A percentile compares a stretch with the other conserved stretches of the same genome.
phyloP scores from a whole-genome alignment of 352 stramenopile species.

The Pythium aquatile region DNA sequence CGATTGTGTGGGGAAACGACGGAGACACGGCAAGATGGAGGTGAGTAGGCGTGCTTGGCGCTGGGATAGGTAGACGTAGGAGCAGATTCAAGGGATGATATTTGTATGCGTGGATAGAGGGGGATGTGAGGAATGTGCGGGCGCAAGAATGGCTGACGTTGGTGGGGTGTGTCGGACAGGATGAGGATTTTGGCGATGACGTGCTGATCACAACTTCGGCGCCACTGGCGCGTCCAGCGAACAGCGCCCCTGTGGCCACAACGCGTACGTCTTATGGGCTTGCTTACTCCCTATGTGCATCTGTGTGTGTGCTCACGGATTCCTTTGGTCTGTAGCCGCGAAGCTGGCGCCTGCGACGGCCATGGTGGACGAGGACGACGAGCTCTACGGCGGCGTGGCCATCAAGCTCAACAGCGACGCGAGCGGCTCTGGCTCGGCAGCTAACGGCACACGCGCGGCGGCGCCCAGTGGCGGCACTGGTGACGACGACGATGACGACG shows the following conservation, averaged over 20 bases:
- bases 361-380: conserved; percentile 60
- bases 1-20: not conserved
- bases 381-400: conserved; percentile 77
- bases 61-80: not conserved
- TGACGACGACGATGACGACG: conserved; percentile 75
- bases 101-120: not conserved
- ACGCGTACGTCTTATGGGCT: not conserved
- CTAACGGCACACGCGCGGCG: not conserved
- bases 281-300: not conserved
- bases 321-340: conserved; percentile 5
- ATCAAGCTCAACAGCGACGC: conserved; percentile 54
- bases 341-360: conserved; percentile 11
- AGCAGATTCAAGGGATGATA: not conserved
- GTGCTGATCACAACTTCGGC: conserved; percentile 47
- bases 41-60: not conserved
- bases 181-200: conserved; percentile 82
- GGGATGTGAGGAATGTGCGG: not conserved
- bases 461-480: conserved; percentile 11
- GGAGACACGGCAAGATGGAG: not conserved
- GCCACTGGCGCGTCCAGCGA: conserved; percentile 1
- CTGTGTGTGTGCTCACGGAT: not conserved
- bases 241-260: not conserved
- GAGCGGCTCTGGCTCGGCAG: conserved; percentile 12
- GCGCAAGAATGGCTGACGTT: not conserved
- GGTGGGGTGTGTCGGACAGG: conserved; percentile 27